Evolutionary conservation across 768 basidiomycete genomes (phyloP).

Genomic region (Lactarius pseudohatsudake): DNA sequence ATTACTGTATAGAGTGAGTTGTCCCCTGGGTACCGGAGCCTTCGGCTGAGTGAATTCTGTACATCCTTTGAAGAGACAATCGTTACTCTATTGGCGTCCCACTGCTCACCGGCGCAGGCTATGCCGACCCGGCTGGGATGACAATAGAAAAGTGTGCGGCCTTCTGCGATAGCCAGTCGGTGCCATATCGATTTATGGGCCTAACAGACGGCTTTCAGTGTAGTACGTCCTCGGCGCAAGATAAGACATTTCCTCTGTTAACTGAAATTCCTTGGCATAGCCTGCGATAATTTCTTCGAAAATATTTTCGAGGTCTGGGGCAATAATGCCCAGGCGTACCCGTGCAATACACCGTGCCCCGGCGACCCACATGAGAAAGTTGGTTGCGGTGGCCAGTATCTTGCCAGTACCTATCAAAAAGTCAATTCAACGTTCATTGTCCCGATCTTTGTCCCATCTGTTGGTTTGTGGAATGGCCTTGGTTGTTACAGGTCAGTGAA

Average conservation of each 20-base stretch:
- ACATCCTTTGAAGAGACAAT: neutral
- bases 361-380: constrained; percentile 56
- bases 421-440: constrained; percentile 43
- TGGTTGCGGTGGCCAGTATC: constrained; percentile 52
- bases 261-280: neutral
- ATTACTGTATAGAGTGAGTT: neutral
- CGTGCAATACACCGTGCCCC: constrained; percentile 59
- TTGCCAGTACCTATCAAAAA: constrained; percentile 55
- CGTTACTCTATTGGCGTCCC: neutral
- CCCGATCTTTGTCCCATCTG: constrained; percentile 50
- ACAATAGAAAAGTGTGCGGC: constrained; percentile 52
- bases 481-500: constrained; percentile 67
- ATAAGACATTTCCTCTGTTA: neutral
- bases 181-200: constrained; percentile 58
- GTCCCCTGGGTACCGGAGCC: neutral
- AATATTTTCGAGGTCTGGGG: constrained; percentile 46
- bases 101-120: constrained; percentile 53
- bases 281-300: constrained; percentile 34
- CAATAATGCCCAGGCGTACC: constrained; percentile 45
- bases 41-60: neutral
- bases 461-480: constrained; percentile 64
- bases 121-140: constrained; percentile 52
- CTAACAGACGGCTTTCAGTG: constrained; percentile 63
- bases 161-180: constrained; percentile 42
- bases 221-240: constrained; percentile 41